Conservation (phyloP, 371 early-diverging fungal species). For the Actinomortierella wolfii region DNA sequence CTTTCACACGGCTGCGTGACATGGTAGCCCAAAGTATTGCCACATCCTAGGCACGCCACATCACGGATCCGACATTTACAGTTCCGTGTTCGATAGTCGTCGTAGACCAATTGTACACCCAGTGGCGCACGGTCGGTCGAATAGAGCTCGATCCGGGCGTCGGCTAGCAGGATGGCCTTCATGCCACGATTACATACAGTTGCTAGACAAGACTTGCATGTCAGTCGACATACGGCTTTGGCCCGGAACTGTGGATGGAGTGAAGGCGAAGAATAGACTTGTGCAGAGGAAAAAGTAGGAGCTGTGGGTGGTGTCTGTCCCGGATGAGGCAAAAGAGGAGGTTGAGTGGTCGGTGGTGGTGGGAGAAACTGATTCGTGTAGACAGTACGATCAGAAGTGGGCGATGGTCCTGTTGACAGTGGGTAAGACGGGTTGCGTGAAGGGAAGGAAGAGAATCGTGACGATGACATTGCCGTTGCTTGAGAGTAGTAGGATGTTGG, state of each 20-base stretch:
- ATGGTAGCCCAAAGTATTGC: conserved; percentile 95
- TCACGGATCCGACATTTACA: conserved; percentile 94
- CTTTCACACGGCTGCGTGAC: conserved; percentile 93
- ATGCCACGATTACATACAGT: conserved; percentile 80
- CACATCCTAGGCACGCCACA: conserved; percentile 93
- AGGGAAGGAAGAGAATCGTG: background rate
- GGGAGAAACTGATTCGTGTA: background rate
- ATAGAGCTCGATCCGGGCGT: conserved; percentile 81
- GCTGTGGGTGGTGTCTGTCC: background rate
- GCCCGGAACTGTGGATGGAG: conserved; percentile 53
- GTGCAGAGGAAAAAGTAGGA: background rate
- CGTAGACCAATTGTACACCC: conserved; percentile 83
- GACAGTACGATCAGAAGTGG: background rate
- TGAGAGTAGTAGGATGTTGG: no score
- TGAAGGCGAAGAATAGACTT: conserved; percentile 23
- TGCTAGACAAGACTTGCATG: conserved; percentile 58
- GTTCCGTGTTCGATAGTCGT: conserved; percentile 91
- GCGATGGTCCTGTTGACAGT: conserved; percentile 10
- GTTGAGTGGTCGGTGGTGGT: conserved; percentile 2
- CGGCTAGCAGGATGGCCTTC: conserved; percentile 91
- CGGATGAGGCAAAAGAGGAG: background rate
- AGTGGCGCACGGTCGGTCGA: conserved; percentile 89
- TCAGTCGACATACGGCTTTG: conserved; percentile 65
- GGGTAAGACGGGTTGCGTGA: background rate
- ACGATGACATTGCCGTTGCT: background rate